phyloP scores from a whole-genome alignment of 208 protist genomes.

The Trypanosoma mega region DNA sequence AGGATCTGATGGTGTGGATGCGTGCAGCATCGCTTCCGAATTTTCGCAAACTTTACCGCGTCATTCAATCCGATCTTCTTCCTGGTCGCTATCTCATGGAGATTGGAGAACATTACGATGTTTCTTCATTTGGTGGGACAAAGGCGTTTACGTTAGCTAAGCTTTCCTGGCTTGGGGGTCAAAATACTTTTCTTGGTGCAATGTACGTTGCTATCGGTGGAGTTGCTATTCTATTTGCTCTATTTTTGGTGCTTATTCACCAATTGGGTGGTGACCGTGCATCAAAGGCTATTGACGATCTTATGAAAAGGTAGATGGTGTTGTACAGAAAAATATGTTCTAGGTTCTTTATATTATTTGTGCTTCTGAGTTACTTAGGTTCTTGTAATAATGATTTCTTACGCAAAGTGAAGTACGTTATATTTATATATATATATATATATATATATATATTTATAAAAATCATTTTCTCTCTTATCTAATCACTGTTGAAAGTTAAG shows the following conservation, averaged over 20 bases:
- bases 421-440: too few relatives aligned
- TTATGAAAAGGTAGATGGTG: conserved; percentile 19
- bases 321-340: too few relatives aligned
- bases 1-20: conserved; percentile 99
- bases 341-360: too few relatives aligned
- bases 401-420: too few relatives aligned
- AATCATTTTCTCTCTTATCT: too few relatives aligned
- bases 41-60: conserved; percentile 98
- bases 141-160: conserved; percentile 96
- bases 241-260: conserved; percentile 66
- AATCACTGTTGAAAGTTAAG: too few relatives aligned
- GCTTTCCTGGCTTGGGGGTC: conserved; percentile 94
- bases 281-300: conserved; percentile 29
- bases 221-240: conserved; percentile 78
- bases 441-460: too few relatives aligned
- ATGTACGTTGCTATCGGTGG: conserved; percentile 93
- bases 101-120: conserved; percentile 92
- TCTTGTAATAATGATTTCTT: too few relatives aligned
- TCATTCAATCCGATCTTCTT: conserved; percentile 79
- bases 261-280: conserved; percentile 37
- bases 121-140: conserved; percentile 87
- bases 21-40: conserved; percentile 93
- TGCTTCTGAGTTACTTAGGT: too few relatives aligned
- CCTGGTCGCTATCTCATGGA: conserved; percentile 89
- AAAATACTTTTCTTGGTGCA: conserved; percentile 92